phyloP scores from a whole-genome alignment of 768 basidiomycete species.

The Hygrocybe coccinea region DNA sequence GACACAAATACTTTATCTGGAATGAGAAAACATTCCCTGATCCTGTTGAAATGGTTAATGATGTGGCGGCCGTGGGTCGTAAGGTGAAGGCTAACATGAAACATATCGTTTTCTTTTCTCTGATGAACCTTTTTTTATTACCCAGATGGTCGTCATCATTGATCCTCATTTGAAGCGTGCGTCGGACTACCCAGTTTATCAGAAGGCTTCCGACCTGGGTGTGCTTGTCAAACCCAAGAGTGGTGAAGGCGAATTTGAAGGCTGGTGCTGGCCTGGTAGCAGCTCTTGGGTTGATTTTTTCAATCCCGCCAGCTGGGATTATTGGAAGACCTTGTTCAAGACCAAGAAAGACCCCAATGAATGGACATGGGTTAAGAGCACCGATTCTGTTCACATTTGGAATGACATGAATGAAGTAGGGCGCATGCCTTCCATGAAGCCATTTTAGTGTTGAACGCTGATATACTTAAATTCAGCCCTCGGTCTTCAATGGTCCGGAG shows the following conservation, averaged over 20 bases:
- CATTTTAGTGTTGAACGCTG: background rate
- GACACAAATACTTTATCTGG: conserved; percentile 98
- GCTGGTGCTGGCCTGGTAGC: conserved; percentile 98
- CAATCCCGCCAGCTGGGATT: conserved; percentile 82
- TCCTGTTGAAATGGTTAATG: conserved; percentile 88
- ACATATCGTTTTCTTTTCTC: background rate
- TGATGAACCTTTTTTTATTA: conserved; percentile 5
- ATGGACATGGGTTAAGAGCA: conserved; percentile 80
- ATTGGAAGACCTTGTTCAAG: conserved; percentile 88
- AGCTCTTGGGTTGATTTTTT: conserved; percentile 98
- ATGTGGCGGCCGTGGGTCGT: conserved; percentile 76
- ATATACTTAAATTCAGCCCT: conserved; percentile 51
- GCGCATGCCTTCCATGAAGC: background rate
- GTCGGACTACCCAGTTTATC: conserved; percentile 74
- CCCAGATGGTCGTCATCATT: conserved; percentile 93
- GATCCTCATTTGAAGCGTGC: conserved; percentile 94
- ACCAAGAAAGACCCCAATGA: conserved; percentile 44
- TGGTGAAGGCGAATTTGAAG: conserved; percentile 84
- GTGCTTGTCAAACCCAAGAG: conserved; percentile 78
- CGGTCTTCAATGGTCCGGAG: conserved; percentile 98
- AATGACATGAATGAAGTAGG: conserved; percentile 99
- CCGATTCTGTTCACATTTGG: conserved; percentile 87
- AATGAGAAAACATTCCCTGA: conserved; percentile 88
- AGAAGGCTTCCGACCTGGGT: conserved; percentile 75
- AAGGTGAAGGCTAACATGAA: conserved; percentile 51